Conservation (phyloP, 129 eudicot species). For the Lonicera japonica region DNA sequence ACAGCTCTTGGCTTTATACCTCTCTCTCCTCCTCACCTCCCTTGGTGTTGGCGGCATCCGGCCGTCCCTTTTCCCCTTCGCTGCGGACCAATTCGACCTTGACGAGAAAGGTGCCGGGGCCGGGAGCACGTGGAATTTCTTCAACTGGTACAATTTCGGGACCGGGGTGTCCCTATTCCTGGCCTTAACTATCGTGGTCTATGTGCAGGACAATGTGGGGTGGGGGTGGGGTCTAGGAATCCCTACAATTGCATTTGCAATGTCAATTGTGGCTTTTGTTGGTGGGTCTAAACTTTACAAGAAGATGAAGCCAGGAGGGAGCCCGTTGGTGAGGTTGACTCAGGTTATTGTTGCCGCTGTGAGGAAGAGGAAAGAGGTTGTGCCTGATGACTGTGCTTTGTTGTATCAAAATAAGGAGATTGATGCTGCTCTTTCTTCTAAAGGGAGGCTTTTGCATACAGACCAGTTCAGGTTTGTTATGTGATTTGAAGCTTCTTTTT, state of each 20-base stretch:
- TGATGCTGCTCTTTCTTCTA: conserved; percentile 70
- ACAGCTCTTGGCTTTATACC: too few relatives aligned
- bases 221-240: conserved; percentile 96
- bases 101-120: conserved; percentile 58
- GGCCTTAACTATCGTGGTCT: conserved; percentile 71
- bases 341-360: conserved; percentile 84
- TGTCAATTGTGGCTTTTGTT: conserved; percentile 49
- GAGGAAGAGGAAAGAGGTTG: conserved; percentile 52
- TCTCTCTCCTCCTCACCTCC: too few relatives aligned
- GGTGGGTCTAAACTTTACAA: conserved; percentile 75
- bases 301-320: conserved; percentile 66
- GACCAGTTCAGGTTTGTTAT: too few relatives aligned
- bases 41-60: too few relatives aligned
- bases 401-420: conserved; percentile 66
- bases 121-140: conserved; percentile 73
- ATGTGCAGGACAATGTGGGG: conserved; percentile 69
- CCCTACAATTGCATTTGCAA: conserved; percentile 58
- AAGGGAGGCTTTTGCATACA: conserved; percentile 72
- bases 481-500: too few relatives aligned
- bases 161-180: conserved; percentile 70
- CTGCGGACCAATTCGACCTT: conserved; percentile 87
- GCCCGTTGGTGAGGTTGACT: conserved; percentile 82
- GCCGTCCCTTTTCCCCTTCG: too few relatives aligned
- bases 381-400: conserved; percentile 41
- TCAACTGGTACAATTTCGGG: conserved; percentile 82